These are phyloP conservation scores for Fusarium penzigii DNA, from an alignment of 2,329 filamentous ascomycete genomes.

Conservation along the genomic window DNA sequence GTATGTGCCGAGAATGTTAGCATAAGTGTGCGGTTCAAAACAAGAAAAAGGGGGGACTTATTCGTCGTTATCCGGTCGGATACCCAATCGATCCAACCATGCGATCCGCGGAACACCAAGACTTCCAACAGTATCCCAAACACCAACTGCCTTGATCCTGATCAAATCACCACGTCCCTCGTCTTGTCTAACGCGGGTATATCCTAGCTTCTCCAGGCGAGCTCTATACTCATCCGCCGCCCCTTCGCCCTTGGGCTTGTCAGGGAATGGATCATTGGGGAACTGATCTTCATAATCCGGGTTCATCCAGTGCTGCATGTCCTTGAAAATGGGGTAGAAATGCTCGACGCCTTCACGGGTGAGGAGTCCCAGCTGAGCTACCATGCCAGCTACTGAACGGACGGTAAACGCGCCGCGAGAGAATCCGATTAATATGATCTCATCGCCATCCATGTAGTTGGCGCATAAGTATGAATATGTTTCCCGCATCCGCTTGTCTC, in stretches of 20 bases:
- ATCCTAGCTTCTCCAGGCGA: slow-evolving; percentile 44
- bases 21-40: background rate
- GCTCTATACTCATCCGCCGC: slow-evolving; percentile 46
- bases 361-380: slow-evolving; percentile 51
- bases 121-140: slow-evolving; percentile 49
- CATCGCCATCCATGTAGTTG: slow-evolving; percentile 60
- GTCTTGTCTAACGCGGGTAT: slow-evolving; percentile 45
- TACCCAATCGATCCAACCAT: slow-evolving; percentile 48
- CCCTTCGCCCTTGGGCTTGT: slow-evolving; percentile 49
- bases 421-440: slow-evolving; percentile 58
- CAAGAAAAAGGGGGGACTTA: slow-evolving; percentile 35
- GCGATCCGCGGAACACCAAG: slow-evolving; percentile 47
- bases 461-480: slow-evolving; percentile 63
- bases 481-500: slow-evolving; percentile 53
- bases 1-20: slow-evolving; percentile 42
- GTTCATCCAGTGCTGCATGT: slow-evolving; percentile 56
- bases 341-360: slow-evolving; percentile 54
- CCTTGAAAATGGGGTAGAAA: slow-evolving; percentile 58
- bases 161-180: slow-evolving; percentile 45
- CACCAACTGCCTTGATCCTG: slow-evolving; percentile 46
- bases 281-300: slow-evolving; percentile 48
- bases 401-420: slow-evolving; percentile 61
- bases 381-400: slow-evolving; percentile 56
- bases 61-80: slow-evolving; percentile 47
- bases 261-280: slow-evolving; percentile 45